A percentile compares a stretch with the other conserved stretches of the same genome.
These are phyloP conservation scores for Ganoderma multipileum DNA, from an alignment of 1,284 basidiomycete species.

Conservation along the genomic window DNA sequence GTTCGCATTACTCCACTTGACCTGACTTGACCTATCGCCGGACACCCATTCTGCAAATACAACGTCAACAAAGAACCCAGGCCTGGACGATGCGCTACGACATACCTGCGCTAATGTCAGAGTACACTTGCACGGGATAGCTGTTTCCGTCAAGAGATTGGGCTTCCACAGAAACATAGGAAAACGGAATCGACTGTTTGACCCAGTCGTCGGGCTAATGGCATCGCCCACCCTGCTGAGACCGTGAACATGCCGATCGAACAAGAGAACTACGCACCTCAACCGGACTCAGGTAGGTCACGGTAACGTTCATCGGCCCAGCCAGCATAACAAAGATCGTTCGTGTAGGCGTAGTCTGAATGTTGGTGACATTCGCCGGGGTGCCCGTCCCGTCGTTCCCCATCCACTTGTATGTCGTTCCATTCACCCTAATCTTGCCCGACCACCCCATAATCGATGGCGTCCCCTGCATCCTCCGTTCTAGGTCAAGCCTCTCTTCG, in stretches of 20 bases:
- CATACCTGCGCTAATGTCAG: slow-evolving; percentile 43
- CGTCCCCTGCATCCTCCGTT: neutral
- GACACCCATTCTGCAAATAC: slow-evolving; percentile 30
- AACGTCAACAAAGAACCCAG: neutral
- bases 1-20: slow-evolving; percentile 25
- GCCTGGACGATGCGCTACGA: neutral
- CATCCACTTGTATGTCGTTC: slow-evolving; percentile 30
- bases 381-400: slow-evolving; percentile 10
- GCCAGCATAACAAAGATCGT: slow-evolving; percentile 29
- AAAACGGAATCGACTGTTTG: slow-evolving; percentile 43
- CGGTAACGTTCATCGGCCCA: slow-evolving; percentile 30
- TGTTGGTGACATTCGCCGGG: slow-evolving; percentile 15
- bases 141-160: slow-evolving; percentile 38
- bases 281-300: slow-evolving; percentile 34
- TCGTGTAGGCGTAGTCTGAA: slow-evolving; percentile 28
- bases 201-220: slow-evolving; percentile 40
- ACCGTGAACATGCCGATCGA: neutral
- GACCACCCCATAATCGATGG: slow-evolving; percentile 22
- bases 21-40: slow-evolving; percentile 22
- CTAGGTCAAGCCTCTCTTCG: too few relatives aligned
- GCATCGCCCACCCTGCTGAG: neutral
- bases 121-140: slow-evolving; percentile 43
- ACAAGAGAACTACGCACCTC: slow-evolving; percentile 24
- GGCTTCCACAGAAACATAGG: slow-evolving; percentile 41
- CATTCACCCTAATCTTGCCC: slow-evolving; percentile 33